Percentiles rank a stretch among this genome's conserved stretches.
Evolutionary conservation across 768 basidiomycete species (phyloP).

Genomic region (Pleurotus eryngii): DNA sequence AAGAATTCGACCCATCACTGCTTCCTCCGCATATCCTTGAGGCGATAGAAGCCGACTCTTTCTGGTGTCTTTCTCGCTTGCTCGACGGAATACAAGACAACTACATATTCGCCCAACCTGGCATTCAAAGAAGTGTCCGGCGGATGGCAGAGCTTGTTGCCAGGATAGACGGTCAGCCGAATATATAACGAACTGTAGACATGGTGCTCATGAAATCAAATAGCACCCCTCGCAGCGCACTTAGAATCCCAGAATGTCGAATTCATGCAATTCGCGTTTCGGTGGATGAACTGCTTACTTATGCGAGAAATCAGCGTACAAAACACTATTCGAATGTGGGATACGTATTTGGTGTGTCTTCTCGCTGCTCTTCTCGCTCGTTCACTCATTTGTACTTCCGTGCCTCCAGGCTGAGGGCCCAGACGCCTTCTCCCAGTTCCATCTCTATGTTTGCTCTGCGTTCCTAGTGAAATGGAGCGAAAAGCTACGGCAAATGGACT

Average conservation of each 20-base stretch:
- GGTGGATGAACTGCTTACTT: constrained; percentile 99
- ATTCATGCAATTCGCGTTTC: constrained; percentile 99
- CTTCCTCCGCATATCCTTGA: constrained; percentile 69
- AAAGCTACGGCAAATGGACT: constrained; percentile 93
- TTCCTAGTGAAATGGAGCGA: constrained; percentile 96
- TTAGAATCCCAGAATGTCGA: constrained; percentile 90
- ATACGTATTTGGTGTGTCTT: constrained; percentile 86
- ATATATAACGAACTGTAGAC: not conserved
- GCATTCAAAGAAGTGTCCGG: constrained; percentile 89
- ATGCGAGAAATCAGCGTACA: constrained; percentile 98
- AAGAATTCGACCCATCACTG: constrained; percentile 76
- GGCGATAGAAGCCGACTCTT: constrained; percentile 95
- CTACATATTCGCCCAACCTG: constrained; percentile 95
- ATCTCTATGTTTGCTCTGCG: constrained; percentile 96
- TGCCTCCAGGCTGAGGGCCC: constrained; percentile 82
- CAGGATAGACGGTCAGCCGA: constrained; percentile 69
- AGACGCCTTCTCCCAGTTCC: constrained; percentile 98
- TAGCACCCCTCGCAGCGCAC: constrained; percentile 85
- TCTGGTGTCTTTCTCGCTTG: constrained; percentile 95
- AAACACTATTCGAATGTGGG: constrained; percentile 99
- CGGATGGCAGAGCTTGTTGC: constrained; percentile 93
- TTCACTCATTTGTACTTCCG: constrained; percentile 1
- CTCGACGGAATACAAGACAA: constrained; percentile 98
- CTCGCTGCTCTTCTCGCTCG: not conserved
- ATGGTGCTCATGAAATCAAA: not conserved